Evolutionary conservation across 345 rosid species (phyloP), one percentile per base, ranked within the genome.

Genomic region (Boechera stricta): DNA sequence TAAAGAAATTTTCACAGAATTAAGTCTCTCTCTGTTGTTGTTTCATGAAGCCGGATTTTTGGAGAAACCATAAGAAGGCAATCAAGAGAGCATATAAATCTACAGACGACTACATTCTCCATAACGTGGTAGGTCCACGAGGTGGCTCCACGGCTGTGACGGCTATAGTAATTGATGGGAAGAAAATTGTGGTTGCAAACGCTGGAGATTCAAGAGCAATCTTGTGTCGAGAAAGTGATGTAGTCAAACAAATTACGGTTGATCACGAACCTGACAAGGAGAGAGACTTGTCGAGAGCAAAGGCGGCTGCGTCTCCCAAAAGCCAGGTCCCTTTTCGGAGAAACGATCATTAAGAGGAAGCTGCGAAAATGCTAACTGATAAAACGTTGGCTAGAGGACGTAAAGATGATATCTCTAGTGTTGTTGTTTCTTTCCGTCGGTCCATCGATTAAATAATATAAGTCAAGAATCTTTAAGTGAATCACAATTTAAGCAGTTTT

Each of bases 131-230:
- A 0, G 66, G 80, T 49, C 75, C 83, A 9, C 67, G 81, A 76
- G 89, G 91, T 60, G 87, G 89, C 41, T 85, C 87, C 6, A 87
- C 87, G 1, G 86, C 84, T 10, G 85, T 87, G 28, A 81, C 87
- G 3, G 88, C 87, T 31, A 81, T 86, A 52, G 52, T 86, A 15
- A 52, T 81, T 10, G 87, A 87, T 28, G 58, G 81, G 24, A 45
- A 77, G 72, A 86, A 71, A 79, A 83, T 86, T 39, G 71, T 87
- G 44, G 82, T 83, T 47, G 86, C 86, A 3, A 87, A 84, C 65
- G 87, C 83, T 2, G 90, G 87, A 7, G 90, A 89, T 15, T 87
- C 90, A 12, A 77, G 82, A 16, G 88, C 88, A 5, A 51, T 84
- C 63, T 52, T 85, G 61, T 87, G 85, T 54, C 11, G 42, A 24